phyloP scores from a whole-genome alignment of 192 early-diverging fungal genomes.

The Rhizophagus clarus region DNA sequence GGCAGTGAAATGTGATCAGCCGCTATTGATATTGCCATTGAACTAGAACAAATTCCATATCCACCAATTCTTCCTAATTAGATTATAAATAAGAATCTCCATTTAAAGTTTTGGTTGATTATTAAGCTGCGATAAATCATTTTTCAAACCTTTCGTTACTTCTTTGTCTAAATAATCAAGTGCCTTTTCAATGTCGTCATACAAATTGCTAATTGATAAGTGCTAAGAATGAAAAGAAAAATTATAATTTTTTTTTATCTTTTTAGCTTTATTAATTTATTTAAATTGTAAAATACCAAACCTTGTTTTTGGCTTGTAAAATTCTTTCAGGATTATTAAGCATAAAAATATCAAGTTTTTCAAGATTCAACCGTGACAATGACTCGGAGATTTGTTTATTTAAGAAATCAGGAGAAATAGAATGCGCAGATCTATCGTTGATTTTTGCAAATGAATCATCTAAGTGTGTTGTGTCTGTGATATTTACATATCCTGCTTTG shows the following conservation, averaged over 20 bases:
- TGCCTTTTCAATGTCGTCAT: slow-evolving; percentile 59
- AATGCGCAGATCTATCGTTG: slow-evolving; percentile 57
- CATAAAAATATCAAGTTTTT: slow-evolving; percentile 73
- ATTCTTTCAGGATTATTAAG: slow-evolving; percentile 78
- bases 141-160: slow-evolving; percentile 44
- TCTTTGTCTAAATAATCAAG: slow-evolving; percentile 66
- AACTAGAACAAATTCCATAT: slow-evolving; percentile 74
- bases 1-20: slow-evolving; percentile 65
- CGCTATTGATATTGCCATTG: slow-evolving; percentile 55
- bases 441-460: slow-evolving; percentile 45
- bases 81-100: neutral
- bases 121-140: neutral
- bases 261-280: neutral
- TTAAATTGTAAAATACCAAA: neutral
- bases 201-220: slow-evolving; percentile 40
- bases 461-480: neutral
- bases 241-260: neutral
- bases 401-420: slow-evolving; percentile 62
- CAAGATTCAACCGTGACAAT: slow-evolving; percentile 52
- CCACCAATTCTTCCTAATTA: slow-evolving; percentile 57
- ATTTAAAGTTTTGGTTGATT: neutral
- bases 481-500: slow-evolving; percentile 54
- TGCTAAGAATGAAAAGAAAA: neutral
- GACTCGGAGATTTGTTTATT: slow-evolving; percentile 57
- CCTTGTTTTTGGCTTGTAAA: slow-evolving; percentile 52